phyloP scores from a whole-genome alignment of 129 eudicot species.

The Artemisia argyi region DNA sequence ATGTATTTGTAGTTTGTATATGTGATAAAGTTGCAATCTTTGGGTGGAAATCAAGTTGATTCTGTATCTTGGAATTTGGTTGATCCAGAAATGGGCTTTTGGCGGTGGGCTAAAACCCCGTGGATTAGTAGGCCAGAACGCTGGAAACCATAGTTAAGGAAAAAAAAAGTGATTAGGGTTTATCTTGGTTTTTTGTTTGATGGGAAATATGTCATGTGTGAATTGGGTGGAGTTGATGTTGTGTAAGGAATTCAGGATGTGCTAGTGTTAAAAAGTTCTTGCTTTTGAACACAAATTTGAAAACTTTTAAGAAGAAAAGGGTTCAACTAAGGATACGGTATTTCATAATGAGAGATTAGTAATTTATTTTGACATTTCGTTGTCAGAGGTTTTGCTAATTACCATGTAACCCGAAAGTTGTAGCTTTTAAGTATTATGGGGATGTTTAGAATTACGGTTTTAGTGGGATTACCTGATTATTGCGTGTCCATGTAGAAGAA shows the following conservation, averaged over 20 bases:
- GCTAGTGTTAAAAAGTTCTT: background rate
- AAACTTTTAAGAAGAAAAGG: background rate
- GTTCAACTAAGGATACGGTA: background rate
- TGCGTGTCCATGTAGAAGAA: too few species aligned
- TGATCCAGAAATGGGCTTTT: background rate
- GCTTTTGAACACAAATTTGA: too few species aligned
- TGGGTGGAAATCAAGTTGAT: conserved; percentile 5
- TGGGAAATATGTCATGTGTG: too few species aligned
- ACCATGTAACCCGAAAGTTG: too few species aligned
- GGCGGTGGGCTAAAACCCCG: too few species aligned
- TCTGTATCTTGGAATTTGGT: conserved; percentile 8
- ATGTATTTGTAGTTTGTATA: background rate
- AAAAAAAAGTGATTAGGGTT: too few species aligned
- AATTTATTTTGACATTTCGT: background rate
- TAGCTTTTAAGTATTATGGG: too few species aligned
- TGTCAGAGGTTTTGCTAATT: conserved; percentile 1
- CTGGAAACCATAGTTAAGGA: too few species aligned
- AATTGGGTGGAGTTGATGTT: conserved; percentile 14
- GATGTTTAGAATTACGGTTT: background rate
- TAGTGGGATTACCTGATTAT: too few species aligned
- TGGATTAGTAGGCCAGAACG: too few species aligned
- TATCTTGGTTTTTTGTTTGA: too few species aligned
- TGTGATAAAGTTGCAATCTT: conserved; percentile 19
- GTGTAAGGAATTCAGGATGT: background rate
- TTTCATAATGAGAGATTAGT: background rate